These are phyloP conservation scores for Pleoardoris graminearum DNA, from an alignment of 2,329 filamentous ascomycete species.

Conservation along the genomic window DNA sequence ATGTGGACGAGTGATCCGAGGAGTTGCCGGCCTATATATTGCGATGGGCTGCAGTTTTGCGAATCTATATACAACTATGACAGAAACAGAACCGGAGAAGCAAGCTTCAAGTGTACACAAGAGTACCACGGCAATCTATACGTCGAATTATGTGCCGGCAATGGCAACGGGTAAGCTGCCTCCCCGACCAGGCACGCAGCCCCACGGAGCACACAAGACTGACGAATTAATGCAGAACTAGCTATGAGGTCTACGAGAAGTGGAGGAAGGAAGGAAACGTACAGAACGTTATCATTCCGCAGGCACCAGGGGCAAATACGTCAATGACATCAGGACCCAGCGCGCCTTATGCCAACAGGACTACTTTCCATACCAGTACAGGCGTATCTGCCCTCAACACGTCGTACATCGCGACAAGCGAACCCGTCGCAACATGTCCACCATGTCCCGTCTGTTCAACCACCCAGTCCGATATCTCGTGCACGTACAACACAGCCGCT, in stretches of 20 bases:
- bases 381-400: neutral
- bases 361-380: neutral
- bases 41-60: constrained; percentile 9
- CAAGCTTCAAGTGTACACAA: neutral
- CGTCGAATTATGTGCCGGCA: constrained; percentile 8
- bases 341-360: neutral
- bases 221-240: neutral
- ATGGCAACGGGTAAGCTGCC: constrained; percentile 8
- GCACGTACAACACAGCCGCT: neutral
- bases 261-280: neutral
- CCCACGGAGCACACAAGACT: neutral
- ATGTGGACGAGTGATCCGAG: constrained; percentile 2
- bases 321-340: neutral
- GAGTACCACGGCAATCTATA: constrained; percentile 6
- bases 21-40: constrained; percentile 10
- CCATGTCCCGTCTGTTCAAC: neutral
- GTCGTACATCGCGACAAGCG: neutral
- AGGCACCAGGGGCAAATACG: neutral
- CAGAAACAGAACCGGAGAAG: neutral
- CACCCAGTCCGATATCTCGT: neutral
- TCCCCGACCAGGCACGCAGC: neutral
- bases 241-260: neutral
- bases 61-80: constrained; percentile 9
- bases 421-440: neutral
- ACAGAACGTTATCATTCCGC: neutral